These are phyloP conservation scores for Hypholoma sublateritium DNA, from an alignment of 768 basidiomycete species.

Conservation along the genomic window DNA sequence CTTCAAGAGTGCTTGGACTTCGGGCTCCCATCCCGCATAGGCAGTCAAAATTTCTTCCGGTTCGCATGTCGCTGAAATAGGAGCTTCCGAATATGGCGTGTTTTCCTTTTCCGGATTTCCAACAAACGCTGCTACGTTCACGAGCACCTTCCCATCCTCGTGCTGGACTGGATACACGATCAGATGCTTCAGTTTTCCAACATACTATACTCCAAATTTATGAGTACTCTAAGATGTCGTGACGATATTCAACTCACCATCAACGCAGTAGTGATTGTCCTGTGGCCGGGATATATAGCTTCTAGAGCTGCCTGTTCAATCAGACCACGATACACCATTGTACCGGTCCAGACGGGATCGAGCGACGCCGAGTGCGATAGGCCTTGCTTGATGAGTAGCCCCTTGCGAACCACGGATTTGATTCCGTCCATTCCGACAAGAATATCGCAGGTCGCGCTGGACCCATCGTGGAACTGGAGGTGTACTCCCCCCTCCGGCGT, in stretches of 20 bases:
- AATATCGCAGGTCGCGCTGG: constrained; percentile 34
- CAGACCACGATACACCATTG: constrained; percentile 35
- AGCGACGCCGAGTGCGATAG: constrained; percentile 17
- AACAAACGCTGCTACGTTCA: not conserved
- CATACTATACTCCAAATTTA: not conserved
- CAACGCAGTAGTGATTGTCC: not conserved
- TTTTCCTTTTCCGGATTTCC: not conserved
- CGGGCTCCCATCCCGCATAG: constrained; percentile 1
- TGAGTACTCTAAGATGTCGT: not conserved
- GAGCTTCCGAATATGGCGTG: not conserved
- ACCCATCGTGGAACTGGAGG: constrained; percentile 38
- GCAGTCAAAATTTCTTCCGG: not conserved
- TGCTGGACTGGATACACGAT: not conserved
- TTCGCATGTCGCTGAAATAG: not conserved
- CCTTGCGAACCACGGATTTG: constrained; percentile 29
- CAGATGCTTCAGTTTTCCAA: not conserved
- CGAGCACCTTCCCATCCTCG: not conserved
- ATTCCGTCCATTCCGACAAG: constrained; percentile 45
- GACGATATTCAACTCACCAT: not conserved
- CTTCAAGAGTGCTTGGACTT: not conserved
- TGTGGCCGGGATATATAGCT: constrained; percentile 30
- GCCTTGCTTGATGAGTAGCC: constrained; percentile 15
- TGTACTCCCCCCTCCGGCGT: constrained; percentile 18
- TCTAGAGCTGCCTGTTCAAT: constrained; percentile 27
- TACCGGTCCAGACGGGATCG: constrained; percentile 39